Conservation (phyloP, 176 grass and related monocot genomes). For the Eremochloa ophiuroides region DNA sequence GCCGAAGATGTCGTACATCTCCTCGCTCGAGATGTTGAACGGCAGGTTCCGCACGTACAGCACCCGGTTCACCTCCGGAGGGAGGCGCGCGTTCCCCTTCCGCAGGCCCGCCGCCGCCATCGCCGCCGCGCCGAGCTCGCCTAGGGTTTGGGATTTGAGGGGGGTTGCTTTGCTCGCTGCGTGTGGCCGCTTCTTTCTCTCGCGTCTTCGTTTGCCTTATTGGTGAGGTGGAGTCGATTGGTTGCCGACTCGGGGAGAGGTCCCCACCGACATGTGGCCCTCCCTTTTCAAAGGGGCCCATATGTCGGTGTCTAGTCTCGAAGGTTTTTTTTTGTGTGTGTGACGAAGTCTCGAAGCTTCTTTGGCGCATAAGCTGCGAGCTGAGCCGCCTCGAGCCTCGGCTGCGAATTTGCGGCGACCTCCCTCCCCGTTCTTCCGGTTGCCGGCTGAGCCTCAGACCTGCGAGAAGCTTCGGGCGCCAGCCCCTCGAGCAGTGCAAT, state of each 20-base stretch:
- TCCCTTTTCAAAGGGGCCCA: not conserved
- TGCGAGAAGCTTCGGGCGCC: not conserved
- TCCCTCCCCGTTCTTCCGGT: not conserved
- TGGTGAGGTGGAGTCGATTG: not conserved
- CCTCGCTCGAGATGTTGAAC: conserved; percentile 99
- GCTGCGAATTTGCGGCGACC: conserved; percentile 2
- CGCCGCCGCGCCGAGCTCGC: not conserved
- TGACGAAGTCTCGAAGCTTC: not conserved
- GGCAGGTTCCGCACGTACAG: conserved; percentile 98
- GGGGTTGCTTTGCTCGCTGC: not conserved
- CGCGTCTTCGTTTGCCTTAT: not conserved
- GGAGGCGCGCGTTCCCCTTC: conserved; percentile 82
- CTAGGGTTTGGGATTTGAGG: conserved; percentile 31
- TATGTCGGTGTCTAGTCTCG: not conserved
- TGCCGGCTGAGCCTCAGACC: not conserved
- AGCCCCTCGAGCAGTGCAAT: not conserved
- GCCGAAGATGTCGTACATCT: conserved; percentile 99
- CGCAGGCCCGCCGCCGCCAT: conserved; percentile 82
- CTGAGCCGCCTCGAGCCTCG: not conserved
- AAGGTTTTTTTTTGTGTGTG: too few species aligned
- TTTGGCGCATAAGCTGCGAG: conserved; percentile 7
- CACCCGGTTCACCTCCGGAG: conserved; percentile 93
- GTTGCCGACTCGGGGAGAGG: conserved; percentile 2
- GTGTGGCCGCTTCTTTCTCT: not conserved
- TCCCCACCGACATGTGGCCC: conserved; percentile 1